Evolutionary conservation across 345 rosid genomes (phyloP).

Genomic region (Populus nigra): DNA sequence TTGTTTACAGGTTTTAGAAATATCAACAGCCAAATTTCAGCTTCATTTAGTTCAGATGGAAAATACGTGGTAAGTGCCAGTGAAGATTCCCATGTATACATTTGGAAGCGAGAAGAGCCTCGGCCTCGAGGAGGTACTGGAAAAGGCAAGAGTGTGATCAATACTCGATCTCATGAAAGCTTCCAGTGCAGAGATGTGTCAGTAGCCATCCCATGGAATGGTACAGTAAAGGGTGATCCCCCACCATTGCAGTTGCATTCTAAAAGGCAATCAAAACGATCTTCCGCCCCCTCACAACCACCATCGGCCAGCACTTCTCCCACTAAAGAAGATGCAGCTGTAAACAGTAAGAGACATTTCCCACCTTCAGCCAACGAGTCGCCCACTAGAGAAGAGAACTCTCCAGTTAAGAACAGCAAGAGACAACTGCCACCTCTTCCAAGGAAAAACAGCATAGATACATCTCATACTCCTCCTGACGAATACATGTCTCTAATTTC

Average conservation of each 20-base stretch:
- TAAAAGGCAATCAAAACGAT: slow-evolving; percentile 53
- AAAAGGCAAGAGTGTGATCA: slow-evolving; percentile 39
- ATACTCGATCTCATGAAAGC: slow-evolving; percentile 51
- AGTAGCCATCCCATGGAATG: slow-evolving; percentile 82
- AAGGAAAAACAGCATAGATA: slow-evolving; percentile 57
- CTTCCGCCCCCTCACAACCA: slow-evolving; percentile 16
- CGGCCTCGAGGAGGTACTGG: slow-evolving; percentile 29
- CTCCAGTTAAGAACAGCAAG: slow-evolving; percentile 26
- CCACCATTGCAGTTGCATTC: slow-evolving; percentile 41
- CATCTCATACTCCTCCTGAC: slow-evolving; percentile 37
- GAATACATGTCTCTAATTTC: slow-evolving; percentile 39
- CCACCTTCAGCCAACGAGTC: neutral
- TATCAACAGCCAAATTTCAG: slow-evolving; percentile 79
- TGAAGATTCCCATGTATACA: slow-evolving; percentile 80
- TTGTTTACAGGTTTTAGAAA: slow-evolving; percentile 63
- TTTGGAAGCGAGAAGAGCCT: slow-evolving; percentile 68
- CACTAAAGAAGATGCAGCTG: slow-evolving; percentile 36
- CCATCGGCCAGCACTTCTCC: slow-evolving; percentile 42
- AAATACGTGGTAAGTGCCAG: slow-evolving; percentile 71
- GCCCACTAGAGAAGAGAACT: slow-evolving; percentile 8
- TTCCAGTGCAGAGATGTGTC: slow-evolving; percentile 86
- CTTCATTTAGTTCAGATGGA: slow-evolving; percentile 70
- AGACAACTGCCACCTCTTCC: slow-evolving; percentile 77
- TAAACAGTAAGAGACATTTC: neutral
- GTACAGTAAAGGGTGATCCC: slow-evolving; percentile 63